A percentile compares a stretch with the other conserved stretches of the same genome.
Conservation (phyloP, 371 early-diverging fungal genomes). For the Capillidium heterosporum region DNA sequence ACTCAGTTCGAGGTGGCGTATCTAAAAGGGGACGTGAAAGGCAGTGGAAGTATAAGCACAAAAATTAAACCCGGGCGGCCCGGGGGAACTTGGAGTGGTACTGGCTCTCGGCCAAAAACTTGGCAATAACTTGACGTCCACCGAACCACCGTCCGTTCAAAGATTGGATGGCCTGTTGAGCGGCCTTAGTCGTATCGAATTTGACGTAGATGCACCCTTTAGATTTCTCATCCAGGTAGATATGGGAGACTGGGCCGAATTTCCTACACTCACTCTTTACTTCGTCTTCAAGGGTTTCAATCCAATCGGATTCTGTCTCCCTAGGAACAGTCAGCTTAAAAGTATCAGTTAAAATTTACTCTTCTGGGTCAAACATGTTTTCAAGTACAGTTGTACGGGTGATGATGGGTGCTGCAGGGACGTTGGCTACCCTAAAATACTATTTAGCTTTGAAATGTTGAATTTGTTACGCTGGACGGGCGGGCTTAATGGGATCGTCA, state of each 20-base stretch:
- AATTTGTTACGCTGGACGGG: not conserved
- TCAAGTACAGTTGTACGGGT: conserved; percentile 40
- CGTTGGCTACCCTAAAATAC: not conserved
- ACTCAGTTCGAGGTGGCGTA: too few relatives aligned
- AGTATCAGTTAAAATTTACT: conserved; percentile 31
- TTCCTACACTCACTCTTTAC: conserved; percentile 64
- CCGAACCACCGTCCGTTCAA: conserved; percentile 68
- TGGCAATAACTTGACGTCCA: conserved; percentile 53
- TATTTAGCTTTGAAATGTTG: not conserved
- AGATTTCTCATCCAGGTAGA: conserved; percentile 47
- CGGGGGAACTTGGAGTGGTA: conserved; percentile 45
- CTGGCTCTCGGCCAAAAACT: conserved; percentile 43
- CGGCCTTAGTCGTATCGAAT: conserved; percentile 44
- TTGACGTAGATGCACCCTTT: conserved; percentile 33
- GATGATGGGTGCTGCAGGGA: conserved; percentile 11
- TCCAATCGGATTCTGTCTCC: conserved; percentile 78
- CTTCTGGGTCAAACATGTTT: conserved; percentile 84
- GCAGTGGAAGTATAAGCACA: conserved; percentile 1
- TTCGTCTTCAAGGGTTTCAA: conserved; percentile 68
- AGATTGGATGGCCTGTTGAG: conserved; percentile 40
- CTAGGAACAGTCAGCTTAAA: conserved; percentile 16
- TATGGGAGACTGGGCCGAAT: conserved; percentile 59
- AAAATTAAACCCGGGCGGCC: conserved; percentile 15
- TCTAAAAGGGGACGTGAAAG: too few relatives aligned
- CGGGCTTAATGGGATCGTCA: conserved; percentile 12